These are phyloP conservation scores for Colletotrichum musicola DNA, from an alignment of 2,329 filamentous ascomycete genomes.

Conservation along the genomic window DNA sequence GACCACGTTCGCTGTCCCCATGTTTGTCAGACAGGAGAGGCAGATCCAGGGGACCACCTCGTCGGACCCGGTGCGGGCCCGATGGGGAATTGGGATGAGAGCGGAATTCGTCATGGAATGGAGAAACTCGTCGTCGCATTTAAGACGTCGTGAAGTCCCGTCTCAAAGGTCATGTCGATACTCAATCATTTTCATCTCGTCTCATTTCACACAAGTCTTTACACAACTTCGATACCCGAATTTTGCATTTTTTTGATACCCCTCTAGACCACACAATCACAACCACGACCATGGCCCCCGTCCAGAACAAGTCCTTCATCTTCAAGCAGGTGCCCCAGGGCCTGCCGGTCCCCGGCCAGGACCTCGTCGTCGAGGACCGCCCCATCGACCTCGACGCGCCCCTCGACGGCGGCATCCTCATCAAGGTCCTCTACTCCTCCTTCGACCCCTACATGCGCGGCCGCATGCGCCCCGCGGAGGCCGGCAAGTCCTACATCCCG, in stretches of 20 bases:
- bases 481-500: conserved; percentile 74
- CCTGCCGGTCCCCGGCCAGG: conserved; percentile 76
- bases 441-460: conserved; percentile 90
- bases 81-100: not conserved
- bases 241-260: not conserved
- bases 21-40: not conserved
- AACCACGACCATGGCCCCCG: conserved; percentile 55
- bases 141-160: not conserved
- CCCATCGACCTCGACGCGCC: conserved; percentile 74
- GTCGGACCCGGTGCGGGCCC: conserved; percentile 30
- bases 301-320: conserved; percentile 78
- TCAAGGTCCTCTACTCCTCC: conserved; percentile 79
- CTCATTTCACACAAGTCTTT: not conserved
- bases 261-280: not conserved
- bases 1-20: conserved; percentile 11
- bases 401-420: conserved; percentile 74
- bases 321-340: conserved; percentile 78
- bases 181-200: not conserved
- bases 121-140: conserved; percentile 11
- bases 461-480: conserved; percentile 75
- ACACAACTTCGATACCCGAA: not conserved
- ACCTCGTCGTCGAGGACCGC: conserved; percentile 76
- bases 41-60: conserved; percentile 4
- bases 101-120: conserved; percentile 8
- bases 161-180: not conserved